Percentiles rank a stretch among this genome's conserved stretches.
phyloP scores from a whole-genome alignment of 2,329 filamentous ascomycete species.

The Arthrobotrys sinensis region DNA sequence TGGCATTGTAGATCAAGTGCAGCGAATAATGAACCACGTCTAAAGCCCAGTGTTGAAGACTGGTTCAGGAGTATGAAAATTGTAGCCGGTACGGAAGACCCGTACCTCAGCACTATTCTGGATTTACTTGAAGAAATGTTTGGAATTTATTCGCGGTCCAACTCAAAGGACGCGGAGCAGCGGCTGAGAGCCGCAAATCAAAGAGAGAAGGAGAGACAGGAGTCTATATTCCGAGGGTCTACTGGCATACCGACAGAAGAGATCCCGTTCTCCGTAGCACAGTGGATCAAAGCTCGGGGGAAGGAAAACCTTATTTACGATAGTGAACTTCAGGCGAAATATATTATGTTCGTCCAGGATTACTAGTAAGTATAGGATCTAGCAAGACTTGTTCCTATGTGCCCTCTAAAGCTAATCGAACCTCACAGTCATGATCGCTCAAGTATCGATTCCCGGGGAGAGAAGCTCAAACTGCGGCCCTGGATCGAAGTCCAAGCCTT shows the following conservation, averaged over 20 bases:
- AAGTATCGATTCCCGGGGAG: conserved; percentile 25
- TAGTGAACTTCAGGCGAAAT: conserved; percentile 37
- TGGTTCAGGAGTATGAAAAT: conserved; percentile 50
- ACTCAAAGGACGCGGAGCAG: conserved; percentile 39
- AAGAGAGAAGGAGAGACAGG: conserved; percentile 42
- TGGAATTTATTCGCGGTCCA: conserved; percentile 36
- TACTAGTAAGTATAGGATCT: conserved; percentile 24
- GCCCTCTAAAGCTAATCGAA: not conserved
- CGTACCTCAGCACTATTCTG: conserved; percentile 42
- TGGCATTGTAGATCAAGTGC: conserved; percentile 53
- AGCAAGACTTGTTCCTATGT: not conserved
- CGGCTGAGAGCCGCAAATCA: conserved; percentile 40
- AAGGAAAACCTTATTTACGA: conserved; percentile 46
- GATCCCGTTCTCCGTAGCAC: conserved; percentile 16
- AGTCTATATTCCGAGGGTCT: conserved; percentile 6
- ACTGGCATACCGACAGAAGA: conserved; percentile 37
- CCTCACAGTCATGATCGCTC: conserved; percentile 24
- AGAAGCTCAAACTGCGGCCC: conserved; percentile 35
- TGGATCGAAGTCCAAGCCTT: conserved; percentile 44
- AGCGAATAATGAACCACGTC: conserved; percentile 25
- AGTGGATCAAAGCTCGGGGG: conserved; percentile 39
- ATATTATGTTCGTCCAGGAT: conserved; percentile 44
- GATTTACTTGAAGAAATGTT: conserved; percentile 47
- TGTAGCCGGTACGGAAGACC: conserved; percentile 32
- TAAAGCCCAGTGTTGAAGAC: conserved; percentile 46